A percentile compares a stretch with the other conserved stretches of the same genome.
Conservation (phyloP, 345 rosid genomes). For the Euclidium syriacum region DNA sequence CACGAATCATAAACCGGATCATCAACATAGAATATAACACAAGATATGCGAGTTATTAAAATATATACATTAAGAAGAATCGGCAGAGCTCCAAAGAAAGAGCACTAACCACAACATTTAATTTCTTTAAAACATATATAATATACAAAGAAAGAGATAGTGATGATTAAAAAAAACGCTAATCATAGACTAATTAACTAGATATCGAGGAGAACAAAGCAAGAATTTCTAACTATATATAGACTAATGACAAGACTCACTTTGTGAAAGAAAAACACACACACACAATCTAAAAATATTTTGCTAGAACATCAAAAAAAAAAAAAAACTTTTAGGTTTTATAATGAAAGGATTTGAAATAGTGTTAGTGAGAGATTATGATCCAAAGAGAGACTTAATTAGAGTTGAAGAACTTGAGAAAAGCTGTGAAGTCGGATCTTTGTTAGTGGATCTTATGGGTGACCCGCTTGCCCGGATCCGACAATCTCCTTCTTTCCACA, state of each 20-base stretch:
- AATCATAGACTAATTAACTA: slow-evolving; percentile 18
- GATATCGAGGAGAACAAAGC: slow-evolving; percentile 13
- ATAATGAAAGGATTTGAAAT: slow-evolving; percentile 16
- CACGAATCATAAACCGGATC: slow-evolving; percentile 31
- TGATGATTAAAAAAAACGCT: slow-evolving; percentile 20
- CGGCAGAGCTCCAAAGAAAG: slow-evolving; percentile 28
- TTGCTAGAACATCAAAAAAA: neutral
- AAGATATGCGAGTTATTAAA: slow-evolving; percentile 12
- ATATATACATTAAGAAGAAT: slow-evolving; percentile 19
- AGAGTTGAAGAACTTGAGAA: slow-evolving; percentile 75
- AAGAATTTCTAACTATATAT: slow-evolving; percentile 24
- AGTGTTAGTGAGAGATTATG: slow-evolving; percentile 67
- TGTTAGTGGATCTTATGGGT: slow-evolving; percentile 93
- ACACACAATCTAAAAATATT: slow-evolving; percentile 17
- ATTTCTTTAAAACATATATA: neutral
- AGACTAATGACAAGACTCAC: slow-evolving; percentile 28
- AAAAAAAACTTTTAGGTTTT: neutral
- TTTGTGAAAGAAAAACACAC: slow-evolving; percentile 15
- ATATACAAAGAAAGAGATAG: slow-evolving; percentile 13
- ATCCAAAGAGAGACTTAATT: slow-evolving; percentile 45
- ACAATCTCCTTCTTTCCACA: slow-evolving; percentile 90
- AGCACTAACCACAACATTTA: slow-evolving; percentile 25
- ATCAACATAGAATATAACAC: slow-evolving; percentile 25
- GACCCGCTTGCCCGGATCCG: slow-evolving; percentile 99
- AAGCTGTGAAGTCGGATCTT: slow-evolving; percentile 86